These are phyloP conservation scores for Penicillium sp. DNA, from an alignment of 2,329 filamentous ascomycete species.

Conservation along the genomic window DNA sequence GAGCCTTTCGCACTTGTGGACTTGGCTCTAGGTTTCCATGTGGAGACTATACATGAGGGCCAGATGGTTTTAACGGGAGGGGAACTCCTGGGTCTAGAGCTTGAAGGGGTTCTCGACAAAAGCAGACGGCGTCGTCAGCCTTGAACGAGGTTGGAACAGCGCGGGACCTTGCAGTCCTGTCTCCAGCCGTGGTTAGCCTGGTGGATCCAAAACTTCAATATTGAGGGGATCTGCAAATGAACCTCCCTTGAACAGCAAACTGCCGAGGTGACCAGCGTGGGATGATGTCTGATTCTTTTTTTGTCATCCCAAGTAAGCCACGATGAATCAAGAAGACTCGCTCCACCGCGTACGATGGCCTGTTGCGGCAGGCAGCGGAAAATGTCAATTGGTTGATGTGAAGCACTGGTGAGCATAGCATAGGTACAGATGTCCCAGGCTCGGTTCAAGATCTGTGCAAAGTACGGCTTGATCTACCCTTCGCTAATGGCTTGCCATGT, in stretches of 20 bases:
- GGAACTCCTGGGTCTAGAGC: no score
- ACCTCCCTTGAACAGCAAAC: neutral
- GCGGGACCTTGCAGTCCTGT: constrained; percentile 9
- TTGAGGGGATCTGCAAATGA: neutral
- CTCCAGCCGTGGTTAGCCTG: constrained; percentile 5
- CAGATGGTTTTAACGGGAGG: neutral
- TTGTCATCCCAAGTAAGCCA: neutral
- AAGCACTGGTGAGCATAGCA: no score
- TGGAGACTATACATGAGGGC: no score
- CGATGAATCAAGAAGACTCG: neutral
- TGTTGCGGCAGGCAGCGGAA: neutral
- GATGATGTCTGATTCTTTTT: neutral
- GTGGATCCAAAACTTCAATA: constrained; percentile 13
- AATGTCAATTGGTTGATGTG: neutral
- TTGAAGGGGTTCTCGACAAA: neutral
- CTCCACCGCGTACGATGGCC: neutral
- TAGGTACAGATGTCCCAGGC: no score
- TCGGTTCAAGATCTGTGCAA: no score
- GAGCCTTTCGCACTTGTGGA: neutral
- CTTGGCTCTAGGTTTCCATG: neutral
- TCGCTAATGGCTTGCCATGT: no score
- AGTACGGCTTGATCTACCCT: no score
- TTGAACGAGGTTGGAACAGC: neutral
- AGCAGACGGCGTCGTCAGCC: constrained; percentile 17
- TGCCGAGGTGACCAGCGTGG: neutral